phyloP scores from a whole-genome alignment of 768 basidiomycete species.

The Mycena belliarum region DNA sequence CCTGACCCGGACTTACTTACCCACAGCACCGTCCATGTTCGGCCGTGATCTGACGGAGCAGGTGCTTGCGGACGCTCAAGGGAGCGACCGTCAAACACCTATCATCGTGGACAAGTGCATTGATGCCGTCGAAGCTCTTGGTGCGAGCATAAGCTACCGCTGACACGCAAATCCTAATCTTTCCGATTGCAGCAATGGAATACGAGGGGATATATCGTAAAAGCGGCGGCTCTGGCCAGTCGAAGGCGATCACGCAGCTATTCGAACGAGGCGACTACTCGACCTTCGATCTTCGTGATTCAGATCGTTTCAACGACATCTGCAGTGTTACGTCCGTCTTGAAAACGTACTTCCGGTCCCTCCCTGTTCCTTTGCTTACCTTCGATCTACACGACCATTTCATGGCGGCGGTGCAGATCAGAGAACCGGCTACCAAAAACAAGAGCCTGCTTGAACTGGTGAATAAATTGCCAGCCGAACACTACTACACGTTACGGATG shows the following conservation, averaged over 20 bases:
- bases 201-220: constrained; percentile 99
- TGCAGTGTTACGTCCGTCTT: constrained; percentile 95
- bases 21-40: constrained; percentile 84
- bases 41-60: constrained; percentile 88
- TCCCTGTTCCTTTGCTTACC: constrained; percentile 90
- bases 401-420: constrained; percentile 70
- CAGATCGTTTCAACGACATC: constrained; percentile 94
- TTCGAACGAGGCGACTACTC: constrained; percentile 92
- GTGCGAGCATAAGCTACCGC: constrained; percentile 51
- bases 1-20: constrained; percentile 18
- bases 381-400: constrained; percentile 91
- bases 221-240: constrained; percentile 89
- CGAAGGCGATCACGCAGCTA: constrained; percentile 89
- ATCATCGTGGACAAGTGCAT: constrained; percentile 96
- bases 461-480: constrained; percentile 77
- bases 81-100: constrained; percentile 68
- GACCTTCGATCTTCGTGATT: constrained; percentile 85
- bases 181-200: constrained; percentile 73
- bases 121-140: constrained; percentile 84
- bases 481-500: constrained; percentile 80
- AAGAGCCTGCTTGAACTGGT: constrained; percentile 67
- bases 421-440: constrained; percentile 61
- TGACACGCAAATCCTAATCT: too few relatives aligned
- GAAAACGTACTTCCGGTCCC: constrained; percentile 93
- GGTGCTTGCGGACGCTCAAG: constrained; percentile 62